Base-by-base conservation (phyloP, 1,284 basidiomycete genomes). In the Malassezia furfur region DNA sequence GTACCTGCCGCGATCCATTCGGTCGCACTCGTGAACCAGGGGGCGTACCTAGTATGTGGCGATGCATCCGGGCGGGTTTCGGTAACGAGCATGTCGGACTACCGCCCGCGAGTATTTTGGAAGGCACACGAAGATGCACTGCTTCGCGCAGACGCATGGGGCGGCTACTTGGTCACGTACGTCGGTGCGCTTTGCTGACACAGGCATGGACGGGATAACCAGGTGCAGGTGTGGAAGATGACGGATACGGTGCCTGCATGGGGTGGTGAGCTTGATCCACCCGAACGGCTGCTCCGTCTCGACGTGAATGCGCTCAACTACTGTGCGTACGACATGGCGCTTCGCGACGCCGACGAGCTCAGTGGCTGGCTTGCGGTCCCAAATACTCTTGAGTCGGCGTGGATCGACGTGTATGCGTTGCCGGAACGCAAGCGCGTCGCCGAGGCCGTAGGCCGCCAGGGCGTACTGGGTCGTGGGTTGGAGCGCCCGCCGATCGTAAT, bases 251-350 rank as follows among this genome's bases (percentile, higher is more conserved):
- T 44, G 7, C 22, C 45, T 1, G 8, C 50, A 10, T 35, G 50
- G 45, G 14, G 9, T 1, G 43, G 46, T 17, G 35, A 34, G 9
- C 11, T 35, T 14, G 36, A 35, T 28, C 41, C 25, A 5, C 55
- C 55, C 9, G 14, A 45, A n/a, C 32, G 45, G 14, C 10, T 44
- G 3, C 21, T 47, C 14, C 21, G 39, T 12, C 17, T 52, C 21
- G 32, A 35, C 8, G 55, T 57, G 3, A 57, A 57, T 31, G 31
- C 55, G 14, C 41, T 57, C 9, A 57, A 57, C 34, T 57, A 52
- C 28, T 57, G 55, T 30, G 46, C 45, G 4, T 57, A 48, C n/a
- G 50, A 52, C 46, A 44, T 57, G 55, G 41, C 19, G 2, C n/a
- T 44, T 2, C 11, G 7, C 21, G 28, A 21, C 9, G 48, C 9